Evolutionary conservation across 768 basidiomycete genomes (phyloP).

Genomic region (Boletus rex-veris): DNA sequence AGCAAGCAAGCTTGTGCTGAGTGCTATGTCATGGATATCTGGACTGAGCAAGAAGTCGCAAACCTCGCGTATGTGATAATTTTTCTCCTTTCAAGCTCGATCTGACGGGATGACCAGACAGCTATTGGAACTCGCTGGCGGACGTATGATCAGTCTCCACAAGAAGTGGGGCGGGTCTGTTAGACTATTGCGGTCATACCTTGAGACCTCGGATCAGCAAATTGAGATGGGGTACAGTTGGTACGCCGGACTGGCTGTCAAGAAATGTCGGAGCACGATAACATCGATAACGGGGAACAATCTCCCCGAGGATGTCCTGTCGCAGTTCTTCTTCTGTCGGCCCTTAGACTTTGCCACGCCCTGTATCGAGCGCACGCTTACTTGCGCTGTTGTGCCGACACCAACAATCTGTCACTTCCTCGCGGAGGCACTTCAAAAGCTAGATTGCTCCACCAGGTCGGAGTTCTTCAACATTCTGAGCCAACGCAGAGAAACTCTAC

Average conservation of each 20-base stretch:
- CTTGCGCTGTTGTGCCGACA: not conserved
- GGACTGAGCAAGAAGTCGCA: not conserved
- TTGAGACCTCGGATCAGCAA: too few relatives aligned
- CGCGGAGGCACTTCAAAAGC: not conserved
- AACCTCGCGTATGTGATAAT: not conserved
- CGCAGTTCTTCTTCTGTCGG: not conserved
- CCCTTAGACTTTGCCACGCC: not conserved
- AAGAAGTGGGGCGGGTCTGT: not conserved
- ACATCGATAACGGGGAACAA: too few relatives aligned
- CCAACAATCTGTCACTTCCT: not conserved
- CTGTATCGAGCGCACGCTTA: fast-evolving
- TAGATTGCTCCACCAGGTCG: not conserved
- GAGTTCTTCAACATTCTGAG: not conserved
- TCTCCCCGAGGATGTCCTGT: not conserved
- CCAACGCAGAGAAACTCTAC: not conserved
- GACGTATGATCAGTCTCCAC: not conserved
- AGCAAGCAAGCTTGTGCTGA: not conserved
- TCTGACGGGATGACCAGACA: not conserved
- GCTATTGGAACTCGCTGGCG: not conserved
- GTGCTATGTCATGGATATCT: conserved; percentile 1
- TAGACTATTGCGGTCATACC: not conserved
- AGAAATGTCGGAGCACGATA: not conserved
- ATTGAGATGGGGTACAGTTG: not conserved
- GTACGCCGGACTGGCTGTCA: not conserved
- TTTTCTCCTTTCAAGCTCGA: not conserved